These are phyloP conservation scores for Paraurostyla sp. DNA, from an alignment of 73 alveolate genomes.

Conservation along the genomic window DNA sequence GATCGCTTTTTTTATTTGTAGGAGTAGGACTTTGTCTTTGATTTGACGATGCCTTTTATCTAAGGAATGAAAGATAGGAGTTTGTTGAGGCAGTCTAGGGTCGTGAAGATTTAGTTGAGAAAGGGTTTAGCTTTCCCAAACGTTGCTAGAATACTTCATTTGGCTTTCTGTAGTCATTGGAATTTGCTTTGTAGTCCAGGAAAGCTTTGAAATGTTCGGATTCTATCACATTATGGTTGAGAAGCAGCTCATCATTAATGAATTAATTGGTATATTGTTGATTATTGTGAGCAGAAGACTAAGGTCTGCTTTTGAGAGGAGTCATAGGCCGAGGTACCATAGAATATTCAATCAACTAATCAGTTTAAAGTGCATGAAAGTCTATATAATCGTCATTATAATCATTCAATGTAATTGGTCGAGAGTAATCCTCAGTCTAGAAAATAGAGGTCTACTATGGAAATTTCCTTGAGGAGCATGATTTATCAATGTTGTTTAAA, in stretches of 20 bases:
- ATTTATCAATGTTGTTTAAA: not conserved
- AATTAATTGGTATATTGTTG: too few species aligned
- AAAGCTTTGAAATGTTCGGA: not conserved
- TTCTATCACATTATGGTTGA: not conserved
- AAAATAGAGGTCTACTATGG: too few species aligned
- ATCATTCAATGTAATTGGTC: too few species aligned
- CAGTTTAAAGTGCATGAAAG: too few species aligned
- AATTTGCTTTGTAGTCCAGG: not conserved
- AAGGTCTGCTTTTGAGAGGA: too few species aligned
- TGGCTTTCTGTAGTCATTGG: constrained; percentile 1
- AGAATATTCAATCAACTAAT: too few species aligned
- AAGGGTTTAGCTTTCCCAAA: constrained; percentile 16
- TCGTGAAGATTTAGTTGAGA: not conserved
- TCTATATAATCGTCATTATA: too few species aligned
- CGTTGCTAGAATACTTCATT: not conserved
- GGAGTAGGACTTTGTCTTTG: not conserved
- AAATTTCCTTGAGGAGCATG: not conserved
- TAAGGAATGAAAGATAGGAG: not conserved
- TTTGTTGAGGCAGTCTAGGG: constrained; percentile 10
- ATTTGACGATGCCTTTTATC: not conserved
- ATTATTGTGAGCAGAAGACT: too few species aligned
- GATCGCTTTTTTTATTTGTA: not conserved
- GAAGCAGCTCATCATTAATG: not conserved
- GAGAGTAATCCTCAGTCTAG: too few species aligned
- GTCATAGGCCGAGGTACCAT: too few species aligned